These are phyloP conservation scores for Aspergillus bertholletiae DNA, from an alignment of 495 filamentous ascomycete genomes.

Conservation along the genomic window DNA sequence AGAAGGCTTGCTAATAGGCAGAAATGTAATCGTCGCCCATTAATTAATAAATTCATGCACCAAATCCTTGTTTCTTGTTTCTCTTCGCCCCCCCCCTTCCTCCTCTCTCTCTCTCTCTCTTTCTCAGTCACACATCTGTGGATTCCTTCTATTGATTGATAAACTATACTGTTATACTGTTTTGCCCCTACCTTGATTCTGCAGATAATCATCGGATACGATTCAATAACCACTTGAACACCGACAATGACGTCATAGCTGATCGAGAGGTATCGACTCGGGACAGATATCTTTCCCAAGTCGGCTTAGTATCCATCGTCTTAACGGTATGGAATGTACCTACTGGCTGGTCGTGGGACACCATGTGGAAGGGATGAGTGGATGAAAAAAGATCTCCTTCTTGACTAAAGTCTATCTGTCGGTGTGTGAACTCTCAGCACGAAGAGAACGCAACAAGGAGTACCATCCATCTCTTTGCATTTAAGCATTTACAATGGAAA, in stretches of 20 bases:
- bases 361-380: conserved; percentile 20
- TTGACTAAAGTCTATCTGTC: not conserved
- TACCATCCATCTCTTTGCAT: not conserved
- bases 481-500: not conserved
- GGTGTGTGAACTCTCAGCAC: not conserved
- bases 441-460: not conserved
- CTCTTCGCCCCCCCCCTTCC: too few species aligned
- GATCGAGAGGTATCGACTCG: too few species aligned
- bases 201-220: not conserved
- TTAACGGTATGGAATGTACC: conserved; percentile 7
- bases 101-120: too few species aligned
- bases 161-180: not conserved
- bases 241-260: too few species aligned
- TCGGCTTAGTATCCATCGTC: not conserved
- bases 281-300: not conserved
- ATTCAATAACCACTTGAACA: too few species aligned
- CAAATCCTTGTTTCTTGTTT: too few species aligned
- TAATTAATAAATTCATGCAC: too few species aligned
- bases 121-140: too few species aligned
- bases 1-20: too few species aligned
- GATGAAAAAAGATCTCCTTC: conserved; percentile 10
- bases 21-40: too few species aligned
- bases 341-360: conserved; percentile 11
- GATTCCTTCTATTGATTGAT: too few species aligned
- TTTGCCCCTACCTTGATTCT: not conserved